phyloP scores from a whole-genome alignment of 2,329 filamentous ascomycete species.

The Hypoxylon sp. region DNA sequence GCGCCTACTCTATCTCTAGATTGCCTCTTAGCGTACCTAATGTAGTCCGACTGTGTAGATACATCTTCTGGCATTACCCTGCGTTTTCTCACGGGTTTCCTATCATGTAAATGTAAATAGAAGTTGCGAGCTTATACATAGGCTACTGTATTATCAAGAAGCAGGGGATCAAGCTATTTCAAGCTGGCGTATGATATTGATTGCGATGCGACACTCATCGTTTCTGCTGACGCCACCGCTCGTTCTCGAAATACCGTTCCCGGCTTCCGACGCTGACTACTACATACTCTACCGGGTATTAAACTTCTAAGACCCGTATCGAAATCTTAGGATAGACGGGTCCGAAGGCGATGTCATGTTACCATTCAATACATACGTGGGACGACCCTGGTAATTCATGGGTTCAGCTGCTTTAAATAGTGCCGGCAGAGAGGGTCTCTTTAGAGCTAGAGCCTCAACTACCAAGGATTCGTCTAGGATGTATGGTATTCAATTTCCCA shows the following conservation, averaged over 20 bases:
- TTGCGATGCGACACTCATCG: background rate
- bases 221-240: constrained; percentile 21
- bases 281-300: background rate
- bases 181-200: background rate
- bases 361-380: background rate
- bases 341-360: background rate
- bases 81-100: background rate
- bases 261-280: constrained; percentile 1
- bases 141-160: background rate
- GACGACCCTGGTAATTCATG: constrained; percentile 2
- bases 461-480: constrained; percentile 17
- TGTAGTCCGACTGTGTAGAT: background rate
- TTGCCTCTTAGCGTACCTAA: background rate
- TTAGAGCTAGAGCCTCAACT: constrained; percentile 20
- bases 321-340: background rate
- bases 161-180: constrained; percentile 5
- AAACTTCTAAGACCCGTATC: background rate
- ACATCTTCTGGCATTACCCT: background rate
- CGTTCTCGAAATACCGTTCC: constrained; percentile 1
- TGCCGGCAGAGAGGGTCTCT: background rate
- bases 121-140: background rate
- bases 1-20: constrained; percentile 1
- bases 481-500: constrained; percentile 15
- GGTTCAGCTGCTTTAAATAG: constrained; percentile 18
- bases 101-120: background rate